Evolutionary conservation across 441 rosid genomes (phyloP), one percentile per base, ranked within the genome.

Genomic region (Eruca vesicaria): DNA sequence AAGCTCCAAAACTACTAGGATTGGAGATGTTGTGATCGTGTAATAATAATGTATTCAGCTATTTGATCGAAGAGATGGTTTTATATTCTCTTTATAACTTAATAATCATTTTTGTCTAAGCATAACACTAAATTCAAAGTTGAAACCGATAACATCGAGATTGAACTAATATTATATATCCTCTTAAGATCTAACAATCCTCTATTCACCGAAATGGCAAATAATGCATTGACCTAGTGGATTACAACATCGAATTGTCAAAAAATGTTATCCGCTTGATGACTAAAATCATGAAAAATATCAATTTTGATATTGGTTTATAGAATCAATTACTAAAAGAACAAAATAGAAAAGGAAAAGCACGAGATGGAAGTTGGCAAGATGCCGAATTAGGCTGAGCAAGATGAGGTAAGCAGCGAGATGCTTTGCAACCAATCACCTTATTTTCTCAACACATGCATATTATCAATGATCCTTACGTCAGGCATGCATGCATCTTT

Each of bases 401-500:
- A 66, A 28, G 33, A 71, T 77, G 72, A 71, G 57, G 63, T 65
- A 77, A 71, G 76, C 57, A 65, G 19, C 21, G 26, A 71, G 62
- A 65, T 65, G 74, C 68, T 71, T 71, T 50, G 76, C 16, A 65
- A 66, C 72, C 50, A 11, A 50, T 18, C 67, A 18, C 68, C 68
- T 36, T 33, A n/a, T 50, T 75, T 52, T 10, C 14, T 9, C 63
- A 28, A 38, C 73, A 77, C 76, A 35, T 48, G 55, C 55, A 7
- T 15, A 66, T 26, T 59, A 66, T 59, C 50, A 50, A 32, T 69
- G 71, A 57, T 32, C 31, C 53, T 15, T 53, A 63, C 79, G 70
- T 63, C 71, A 16, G 20, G 53, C 53, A 76, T 76, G 74, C 70
- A 75, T 68, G 62, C 68, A 74, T 59, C 58, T 61, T 61, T 36